Evolutionary conservation across 495 filamentous ascomycete genomes (phyloP), one percentile per base, ranked within the genome.

Genomic region (Penicillium malachiteum): DNA sequence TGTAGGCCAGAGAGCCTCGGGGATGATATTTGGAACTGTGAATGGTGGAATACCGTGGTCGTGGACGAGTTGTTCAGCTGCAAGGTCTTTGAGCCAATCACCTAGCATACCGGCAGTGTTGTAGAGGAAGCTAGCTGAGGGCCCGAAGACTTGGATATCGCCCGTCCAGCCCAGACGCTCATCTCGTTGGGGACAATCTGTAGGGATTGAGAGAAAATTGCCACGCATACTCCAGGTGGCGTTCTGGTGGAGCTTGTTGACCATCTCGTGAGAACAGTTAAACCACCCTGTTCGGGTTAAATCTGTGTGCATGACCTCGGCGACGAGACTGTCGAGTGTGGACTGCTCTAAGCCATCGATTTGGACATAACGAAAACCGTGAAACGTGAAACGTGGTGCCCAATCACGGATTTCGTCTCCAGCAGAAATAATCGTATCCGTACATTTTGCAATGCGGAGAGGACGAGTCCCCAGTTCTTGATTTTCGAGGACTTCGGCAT

Each of bases 121-220:
- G 55, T 80, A 83, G 3, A 84, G 64, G 51, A 76, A 83, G 51
- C 71, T 76, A 3, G 80, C 78, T 0, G 78, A 77, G 0, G 79
- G 78, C 0, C 69, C 65, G 57, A 84, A 84, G 9, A 79, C 70
- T 50, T 80, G 76, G 8, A 76, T 71, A 56, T 84, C 81, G 5
- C 81, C 81, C 0, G 81, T 82, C 81, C 81, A 83, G 1, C 81
- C 81, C 3, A 84, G 59, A 3, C 81, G 73, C 63, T 84, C 81
- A 48, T 84, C 81, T 30, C 81, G 71, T 55, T 82, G 78, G 0
- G 81, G 80, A 53, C 81, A 83, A 54, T 83, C 81, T 0, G 78
- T 83, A 5, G 81, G 80, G 0, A 83, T 64, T 33, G 66, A 70
- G 54, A 84, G 67, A 50, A 84, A 84, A 48, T 84, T 83, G 0